These are phyloP conservation scores for Calonectria leucothoes DNA, from an alignment of 2,329 filamentous ascomycete genomes.

Conservation along the genomic window DNA sequence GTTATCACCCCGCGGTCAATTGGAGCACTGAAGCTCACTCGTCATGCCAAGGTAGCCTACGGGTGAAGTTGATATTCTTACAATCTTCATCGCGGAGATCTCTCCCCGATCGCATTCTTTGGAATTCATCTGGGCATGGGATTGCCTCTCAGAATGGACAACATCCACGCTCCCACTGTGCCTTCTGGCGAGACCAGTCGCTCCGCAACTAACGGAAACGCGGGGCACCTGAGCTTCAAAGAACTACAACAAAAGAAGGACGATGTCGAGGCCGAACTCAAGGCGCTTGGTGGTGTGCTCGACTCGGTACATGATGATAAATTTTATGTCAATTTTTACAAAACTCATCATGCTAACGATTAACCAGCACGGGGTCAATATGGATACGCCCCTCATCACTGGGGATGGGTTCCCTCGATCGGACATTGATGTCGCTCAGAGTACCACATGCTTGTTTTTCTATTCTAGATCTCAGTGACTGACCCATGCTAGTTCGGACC, in stretches of 20 bases:
- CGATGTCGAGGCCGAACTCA: conserved; percentile 85
- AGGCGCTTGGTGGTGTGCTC: conserved; percentile 85
- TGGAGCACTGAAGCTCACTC: conserved; percentile 17
- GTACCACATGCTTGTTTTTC: conserved; percentile 60
- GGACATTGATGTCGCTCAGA: conserved; percentile 95
- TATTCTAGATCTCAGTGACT: conserved; percentile 19
- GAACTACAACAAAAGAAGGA: conserved; percentile 90
- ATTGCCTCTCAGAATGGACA: conserved; percentile 57
- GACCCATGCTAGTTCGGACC: conserved; percentile 78
- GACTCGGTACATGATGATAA: conserved; percentile 78
- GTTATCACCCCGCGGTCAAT: not conserved
- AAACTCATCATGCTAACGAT: conserved; percentile 32
- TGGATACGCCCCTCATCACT: conserved; percentile 89
- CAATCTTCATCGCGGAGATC: not conserved
- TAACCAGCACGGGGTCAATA: conserved; percentile 86
- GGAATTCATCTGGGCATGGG: conserved; percentile 20
- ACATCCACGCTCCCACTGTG: conserved; percentile 69
- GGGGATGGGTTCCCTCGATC: conserved; percentile 91
- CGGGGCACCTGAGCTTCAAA: conserved; percentile 74
- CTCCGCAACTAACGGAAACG: conserved; percentile 68
- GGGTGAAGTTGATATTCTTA: not conserved
- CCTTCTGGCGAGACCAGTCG: conserved; percentile 80
- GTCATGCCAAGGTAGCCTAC: conserved; percentile 34
- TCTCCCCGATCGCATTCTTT: not conserved
- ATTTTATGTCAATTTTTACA: conserved; percentile 4